Evolutionary conservation across 2,329 filamentous ascomycete species (phyloP).

Genomic region (Acrodontium crateriforme): DNA sequence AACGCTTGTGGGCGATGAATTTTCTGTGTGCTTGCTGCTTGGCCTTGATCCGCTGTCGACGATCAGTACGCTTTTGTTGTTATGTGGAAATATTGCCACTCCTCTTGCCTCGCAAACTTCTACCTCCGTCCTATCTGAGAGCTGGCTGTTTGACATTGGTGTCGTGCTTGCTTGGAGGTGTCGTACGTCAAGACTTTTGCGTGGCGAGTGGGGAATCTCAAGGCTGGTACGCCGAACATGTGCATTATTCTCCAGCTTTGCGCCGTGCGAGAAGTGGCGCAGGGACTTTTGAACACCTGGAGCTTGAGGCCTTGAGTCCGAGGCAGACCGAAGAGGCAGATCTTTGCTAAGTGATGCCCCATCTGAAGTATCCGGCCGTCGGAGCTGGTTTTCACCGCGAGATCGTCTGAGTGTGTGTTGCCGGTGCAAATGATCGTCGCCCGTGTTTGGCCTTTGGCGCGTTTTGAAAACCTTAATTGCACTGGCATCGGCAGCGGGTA

Average conservation of each 20-base stretch:
- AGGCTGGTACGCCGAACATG: conserved; percentile 1
- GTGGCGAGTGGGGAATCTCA: conserved; percentile 5
- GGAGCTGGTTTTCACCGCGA: no score
- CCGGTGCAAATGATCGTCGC: no score
- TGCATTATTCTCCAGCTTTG: conserved; percentile 4
- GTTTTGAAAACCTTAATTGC: no score
- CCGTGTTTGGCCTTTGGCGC: no score
- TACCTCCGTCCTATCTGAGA: conserved; percentile 17
- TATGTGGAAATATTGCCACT: conserved; percentile 47
- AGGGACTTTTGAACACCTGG: conserved; percentile 1
- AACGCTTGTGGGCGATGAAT: conserved; percentile 1
- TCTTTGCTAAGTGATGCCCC: no score
- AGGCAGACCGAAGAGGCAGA: no score
- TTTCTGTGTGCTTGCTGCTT: conserved; percentile 4
- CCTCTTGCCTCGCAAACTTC: conserved; percentile 50
- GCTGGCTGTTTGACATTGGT: conserved; percentile 13
- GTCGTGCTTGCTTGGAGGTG: conserved; percentile 12
- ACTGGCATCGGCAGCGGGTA: no score
- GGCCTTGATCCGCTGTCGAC: conserved; percentile 35
- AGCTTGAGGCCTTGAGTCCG: no score
- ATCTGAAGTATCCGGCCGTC: no score
- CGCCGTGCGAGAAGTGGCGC: conserved; percentile 1
- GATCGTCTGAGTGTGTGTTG: no score
- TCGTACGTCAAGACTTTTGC: conserved; percentile 12
- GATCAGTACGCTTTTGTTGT: conserved; percentile 49